These are phyloP conservation scores for Stentor coeruleus DNA, from an alignment of 73 alveolate species.

Conservation along the genomic window DNA sequence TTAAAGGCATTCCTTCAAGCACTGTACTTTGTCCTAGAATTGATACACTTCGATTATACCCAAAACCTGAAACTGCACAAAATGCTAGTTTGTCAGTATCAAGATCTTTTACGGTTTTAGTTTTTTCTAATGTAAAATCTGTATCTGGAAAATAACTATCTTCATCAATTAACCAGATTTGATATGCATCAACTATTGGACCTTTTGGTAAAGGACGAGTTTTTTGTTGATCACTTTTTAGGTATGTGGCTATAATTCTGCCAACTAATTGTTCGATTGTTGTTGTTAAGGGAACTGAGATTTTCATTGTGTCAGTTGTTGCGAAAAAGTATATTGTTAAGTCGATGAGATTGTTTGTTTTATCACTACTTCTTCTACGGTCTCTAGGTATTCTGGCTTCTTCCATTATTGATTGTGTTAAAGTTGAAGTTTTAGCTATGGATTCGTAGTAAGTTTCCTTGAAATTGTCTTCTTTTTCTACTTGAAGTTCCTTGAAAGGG, in stretches of 20 bases:
- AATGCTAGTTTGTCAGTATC: background rate
- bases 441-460: background rate
- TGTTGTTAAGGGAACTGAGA: background rate
- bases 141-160: slow-evolving; percentile 5
- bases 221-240: background rate
- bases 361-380: background rate
- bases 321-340: background rate
- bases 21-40: background rate
- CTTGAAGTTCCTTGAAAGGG: too few relatives aligned
- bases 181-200: background rate
- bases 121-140: slow-evolving; percentile 3
- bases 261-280: background rate
- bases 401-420: background rate
- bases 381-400: too few relatives aligned
- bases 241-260: background rate
- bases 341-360: background rate
- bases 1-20: background rate
- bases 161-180: slow-evolving; percentile 11
- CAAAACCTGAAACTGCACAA: background rate
- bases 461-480: background rate
- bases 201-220: background rate
- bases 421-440: background rate
- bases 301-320: background rate
- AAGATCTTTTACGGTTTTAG: background rate
- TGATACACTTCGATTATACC: background rate